Evolutionary conservation across 768 basidiomycete genomes (phyloP), one percentile per base, ranked within the genome.

Genomic region (Zangia roseola): DNA sequence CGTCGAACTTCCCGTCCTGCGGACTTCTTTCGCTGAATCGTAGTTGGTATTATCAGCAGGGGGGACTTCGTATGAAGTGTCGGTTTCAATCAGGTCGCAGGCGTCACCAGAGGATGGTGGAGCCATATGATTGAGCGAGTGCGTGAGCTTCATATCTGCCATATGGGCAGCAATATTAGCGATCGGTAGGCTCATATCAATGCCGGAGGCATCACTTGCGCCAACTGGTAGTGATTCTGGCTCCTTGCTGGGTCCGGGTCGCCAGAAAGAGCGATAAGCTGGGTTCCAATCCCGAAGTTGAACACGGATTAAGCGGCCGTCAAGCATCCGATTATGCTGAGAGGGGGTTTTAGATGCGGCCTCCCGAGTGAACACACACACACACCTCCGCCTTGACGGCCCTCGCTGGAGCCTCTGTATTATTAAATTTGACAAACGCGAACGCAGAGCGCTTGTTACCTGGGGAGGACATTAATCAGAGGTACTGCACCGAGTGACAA

Each of bases 401-500:
- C 47, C 74, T 78, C n/a, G 76, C 73, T n/a, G 88, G 80, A 26
- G 81, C 73, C 9, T 84, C 81, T 3, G 74, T 73, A 48, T 82
- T 79, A 51, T 79, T 72, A 61, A 84, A 91, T 61, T 78, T 85
- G 49, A 91, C 79, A 58, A 91, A 90, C 2, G 89, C 89, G 61
- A 89, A 91, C 3, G 81, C 87, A n/a, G 82, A 75, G 54, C 74
- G 77, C 38, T 80, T 80, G 54, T 79, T 81, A 28, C 70, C 87
- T 90, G 48, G 8, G 16, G 26, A 36, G 40, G 31, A 40, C 34
- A 20, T 36, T 38, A 50, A 31, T 33, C n/a, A 30, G 7, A 39
- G 30, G 48, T 21, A 44, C 20, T 37, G 4, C 1, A n/a, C 13
- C 9, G n/a, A 50, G 33, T 25, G n/a, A 45, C 44, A 48, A 38